Conservation (phyloP, 352 stramenopile species). For the Pythium monospermum region DNA sequence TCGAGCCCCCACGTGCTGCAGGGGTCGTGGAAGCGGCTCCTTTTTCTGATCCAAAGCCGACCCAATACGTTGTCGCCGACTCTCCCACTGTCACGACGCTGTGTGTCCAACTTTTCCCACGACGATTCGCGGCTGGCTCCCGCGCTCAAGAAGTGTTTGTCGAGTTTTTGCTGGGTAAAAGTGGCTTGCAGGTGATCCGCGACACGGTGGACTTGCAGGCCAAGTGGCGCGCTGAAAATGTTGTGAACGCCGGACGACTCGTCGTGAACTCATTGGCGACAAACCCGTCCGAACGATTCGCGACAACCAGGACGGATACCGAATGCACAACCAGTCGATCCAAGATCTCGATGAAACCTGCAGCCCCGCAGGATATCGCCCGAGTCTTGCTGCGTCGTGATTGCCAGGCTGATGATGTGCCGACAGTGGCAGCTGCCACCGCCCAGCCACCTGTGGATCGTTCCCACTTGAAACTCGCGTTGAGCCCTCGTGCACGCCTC, state of each 20-base stretch:
- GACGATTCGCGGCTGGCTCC: not conserved
- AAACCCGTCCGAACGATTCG: not conserved
- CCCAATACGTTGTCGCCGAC: slow-evolving; percentile 36
- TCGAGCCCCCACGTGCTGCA: not conserved
- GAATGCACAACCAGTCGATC: not conserved
- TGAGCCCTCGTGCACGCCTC: not conserved
- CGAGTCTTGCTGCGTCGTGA: slow-evolving; percentile 5
- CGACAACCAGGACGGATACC: not conserved
- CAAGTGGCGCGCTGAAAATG: slow-evolving; percentile 24
- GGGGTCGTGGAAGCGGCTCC: not conserved
- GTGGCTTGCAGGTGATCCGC: slow-evolving; percentile 26
- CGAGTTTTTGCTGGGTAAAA: slow-evolving; percentile 28
- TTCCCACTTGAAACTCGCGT: not conserved
- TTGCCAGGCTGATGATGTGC: no score
- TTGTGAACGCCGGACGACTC: slow-evolving; percentile 24
- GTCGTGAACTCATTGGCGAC: slow-evolving; percentile 14
- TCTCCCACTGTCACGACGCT: slow-evolving; percentile 32
- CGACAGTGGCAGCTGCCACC: not conserved
- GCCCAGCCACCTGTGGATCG: not conserved
- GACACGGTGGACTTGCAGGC: slow-evolving; percentile 22
- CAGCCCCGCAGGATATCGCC: not conserved
- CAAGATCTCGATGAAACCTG: not conserved
- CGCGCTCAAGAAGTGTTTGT: slow-evolving; percentile 26
- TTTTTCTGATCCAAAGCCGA: not conserved
- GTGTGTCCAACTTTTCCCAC: slow-evolving; percentile 25